These are phyloP conservation scores for Mollisiaceae sp. DNA, from an alignment of 2,329 filamentous ascomycete species.

Conservation along the genomic window DNA sequence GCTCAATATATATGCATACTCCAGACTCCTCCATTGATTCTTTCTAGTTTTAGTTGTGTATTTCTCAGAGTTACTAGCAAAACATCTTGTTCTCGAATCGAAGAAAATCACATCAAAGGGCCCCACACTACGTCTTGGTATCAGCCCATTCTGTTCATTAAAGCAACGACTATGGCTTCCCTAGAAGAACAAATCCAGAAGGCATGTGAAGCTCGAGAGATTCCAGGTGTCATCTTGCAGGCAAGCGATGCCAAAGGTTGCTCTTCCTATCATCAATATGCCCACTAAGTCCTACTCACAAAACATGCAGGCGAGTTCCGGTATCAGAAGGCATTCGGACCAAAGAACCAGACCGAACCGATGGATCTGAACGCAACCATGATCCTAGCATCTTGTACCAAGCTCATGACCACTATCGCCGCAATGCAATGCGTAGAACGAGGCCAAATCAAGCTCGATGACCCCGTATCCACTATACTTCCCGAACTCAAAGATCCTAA, in stretches of 20 bases:
- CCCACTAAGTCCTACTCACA: background rate
- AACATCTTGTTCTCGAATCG: background rate
- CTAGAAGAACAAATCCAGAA: constrained; percentile 23
- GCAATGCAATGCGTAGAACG: constrained; percentile 62
- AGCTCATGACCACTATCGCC: constrained; percentile 57
- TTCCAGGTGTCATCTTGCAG: constrained; percentile 26
- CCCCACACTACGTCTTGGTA: background rate
- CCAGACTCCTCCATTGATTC: background rate
- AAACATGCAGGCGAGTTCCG: constrained; percentile 42
- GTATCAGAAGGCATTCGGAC: constrained; percentile 44
- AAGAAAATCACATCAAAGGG: no score
- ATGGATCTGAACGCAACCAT: constrained; percentile 54
- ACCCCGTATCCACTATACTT: constrained; percentile 39
- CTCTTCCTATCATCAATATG: background rate
- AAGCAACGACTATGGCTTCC: constrained; percentile 7
- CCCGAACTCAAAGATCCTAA: constrained; percentile 33
- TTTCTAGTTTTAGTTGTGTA: background rate
- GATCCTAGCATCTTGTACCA: constrained; percentile 59
- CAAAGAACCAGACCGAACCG: constrained; percentile 60
- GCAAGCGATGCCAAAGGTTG: constrained; percentile 29
- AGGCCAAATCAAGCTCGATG: constrained; percentile 54
- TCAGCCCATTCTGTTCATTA: no score
- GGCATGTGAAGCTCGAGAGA: constrained; percentile 21
- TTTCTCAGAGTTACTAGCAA: background rate
- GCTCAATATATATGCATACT: no score